phyloP scores from a whole-genome alignment of 2,329 filamentous ascomycete genomes.

The Aspergillus clavatus region DNA sequence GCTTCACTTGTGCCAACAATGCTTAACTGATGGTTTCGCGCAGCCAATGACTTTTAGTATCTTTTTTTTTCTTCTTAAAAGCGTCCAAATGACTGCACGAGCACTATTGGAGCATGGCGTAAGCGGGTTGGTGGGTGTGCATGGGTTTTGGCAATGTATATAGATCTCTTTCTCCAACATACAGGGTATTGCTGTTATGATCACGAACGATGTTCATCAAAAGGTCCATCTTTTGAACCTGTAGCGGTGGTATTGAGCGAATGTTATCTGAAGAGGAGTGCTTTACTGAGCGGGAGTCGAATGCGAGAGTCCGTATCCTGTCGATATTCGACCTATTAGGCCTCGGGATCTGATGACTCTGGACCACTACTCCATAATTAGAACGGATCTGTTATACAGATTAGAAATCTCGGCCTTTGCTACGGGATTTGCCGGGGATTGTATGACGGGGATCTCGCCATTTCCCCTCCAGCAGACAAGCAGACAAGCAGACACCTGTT shows the following conservation, averaged over 20 bases:
- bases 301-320: too few relatives aligned
- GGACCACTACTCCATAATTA: too few relatives aligned
- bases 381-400: too few relatives aligned
- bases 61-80: neutral
- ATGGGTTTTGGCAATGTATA: neutral
- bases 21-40: conserved; percentile 1
- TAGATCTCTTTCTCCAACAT: neutral
- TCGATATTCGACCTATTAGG: too few relatives aligned
- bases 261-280: too few relatives aligned
- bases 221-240: too few relatives aligned
- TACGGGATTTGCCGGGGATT: too few relatives aligned
- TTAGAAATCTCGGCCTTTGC: too few relatives aligned
- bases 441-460: neutral
- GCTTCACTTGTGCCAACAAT: conserved; percentile 39
- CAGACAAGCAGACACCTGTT: neutral
- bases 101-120: neutral
- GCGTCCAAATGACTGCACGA: neutral
- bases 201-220: too few relatives aligned
- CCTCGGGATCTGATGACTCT: too few relatives aligned
- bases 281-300: too few relatives aligned
- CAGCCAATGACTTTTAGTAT: neutral
- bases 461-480: neutral
- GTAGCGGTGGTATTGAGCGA: too few relatives aligned
- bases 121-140: neutral
- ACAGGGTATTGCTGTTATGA: neutral